Conservation (phyloP, 2,329 filamentous ascomycete species). For the Botrytis pseudocinerea region DNA sequence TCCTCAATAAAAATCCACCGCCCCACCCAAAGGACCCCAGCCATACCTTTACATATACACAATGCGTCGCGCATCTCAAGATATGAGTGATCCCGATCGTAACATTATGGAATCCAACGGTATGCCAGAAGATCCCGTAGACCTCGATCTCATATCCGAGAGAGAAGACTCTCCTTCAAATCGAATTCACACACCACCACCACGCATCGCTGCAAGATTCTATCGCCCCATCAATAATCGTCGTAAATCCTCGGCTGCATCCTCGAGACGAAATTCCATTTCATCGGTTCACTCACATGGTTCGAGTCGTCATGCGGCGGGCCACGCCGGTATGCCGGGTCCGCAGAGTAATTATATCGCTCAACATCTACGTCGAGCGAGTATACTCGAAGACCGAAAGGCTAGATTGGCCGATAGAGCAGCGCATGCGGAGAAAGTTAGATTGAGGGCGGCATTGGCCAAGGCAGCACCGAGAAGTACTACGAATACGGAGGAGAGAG, state of each 20-base stretch:
- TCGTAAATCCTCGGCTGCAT: constrained; percentile 73
- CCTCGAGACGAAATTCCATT: constrained; percentile 76
- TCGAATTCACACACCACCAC: constrained; percentile 61
- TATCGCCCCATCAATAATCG: constrained; percentile 66
- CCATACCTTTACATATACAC: constrained; percentile 23
- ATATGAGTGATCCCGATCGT: constrained; percentile 41
- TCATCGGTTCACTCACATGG: constrained; percentile 64
- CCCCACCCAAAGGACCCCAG: constrained; percentile 11
- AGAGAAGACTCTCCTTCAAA: constrained; percentile 36
- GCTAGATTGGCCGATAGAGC: constrained; percentile 77
- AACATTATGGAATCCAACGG: constrained; percentile 40
- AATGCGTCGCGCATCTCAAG: constrained; percentile 39
- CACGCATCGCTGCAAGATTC: constrained; percentile 77
- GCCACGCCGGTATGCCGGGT: constrained; percentile 7
- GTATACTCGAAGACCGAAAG: constrained; percentile 78
- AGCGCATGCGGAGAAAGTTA: constrained; percentile 80
- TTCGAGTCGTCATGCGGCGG: constrained; percentile 49
- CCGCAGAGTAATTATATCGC: constrained; percentile 76
- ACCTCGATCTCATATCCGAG: constrained; percentile 37
- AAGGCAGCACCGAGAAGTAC: constrained; percentile 67
- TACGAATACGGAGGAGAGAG: constrained; percentile 71
- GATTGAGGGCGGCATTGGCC: constrained; percentile 70
- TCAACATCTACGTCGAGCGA: constrained; percentile 76
- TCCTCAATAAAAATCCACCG: constrained; percentile 19
- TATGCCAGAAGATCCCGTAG: constrained; percentile 22